Conservation (phyloP, 1,139 yeast species). For the Zygosaccharomyces sapae region DNA sequence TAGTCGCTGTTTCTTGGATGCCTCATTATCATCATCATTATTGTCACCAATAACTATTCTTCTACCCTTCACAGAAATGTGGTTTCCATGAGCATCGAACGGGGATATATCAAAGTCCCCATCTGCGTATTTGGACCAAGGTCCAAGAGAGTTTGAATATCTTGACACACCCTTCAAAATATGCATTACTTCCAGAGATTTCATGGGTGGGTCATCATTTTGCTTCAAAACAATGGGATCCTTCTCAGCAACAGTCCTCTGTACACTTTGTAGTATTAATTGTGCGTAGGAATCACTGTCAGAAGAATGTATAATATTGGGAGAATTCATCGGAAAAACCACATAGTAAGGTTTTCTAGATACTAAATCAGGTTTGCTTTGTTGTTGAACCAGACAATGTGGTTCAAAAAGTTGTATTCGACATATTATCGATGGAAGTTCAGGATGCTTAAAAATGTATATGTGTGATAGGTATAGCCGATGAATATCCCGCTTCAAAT, state of each 20-base stretch:
- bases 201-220: conserved; percentile 46
- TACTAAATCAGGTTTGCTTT: conserved; percentile 39
- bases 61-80: conserved; percentile 25
- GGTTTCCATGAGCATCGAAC: conserved; percentile 39
- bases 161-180: conserved; percentile 59
- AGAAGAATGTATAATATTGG: conserved; percentile 59
- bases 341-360: conserved; percentile 60
- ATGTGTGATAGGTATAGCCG: conserved; percentile 53
- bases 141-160: conserved; percentile 55
- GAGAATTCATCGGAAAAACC: conserved; percentile 65
- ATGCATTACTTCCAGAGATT: conserved; percentile 39
- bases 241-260: conserved; percentile 45
- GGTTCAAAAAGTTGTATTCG: conserved; percentile 68
- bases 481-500: conserved; percentile 47
- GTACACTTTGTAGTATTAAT: conserved; percentile 57
- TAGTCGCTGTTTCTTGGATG: conserved; percentile 21
- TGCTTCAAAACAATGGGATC: conserved; percentile 35
- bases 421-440: conserved; percentile 54
- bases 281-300: conserved; percentile 47
- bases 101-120: conserved; percentile 61
- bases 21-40: conserved; percentile 25
- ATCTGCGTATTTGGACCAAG: conserved; percentile 70
- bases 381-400: conserved; percentile 10
- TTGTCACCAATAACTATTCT: conserved; percentile 13
- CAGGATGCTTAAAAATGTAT: conserved; percentile 65